A percentile compares a stretch with the other conserved stretches of the same genome.
Conservation (phyloP, 2,329 filamentous ascomycete genomes). For the Fusarium paranaense region DNA sequence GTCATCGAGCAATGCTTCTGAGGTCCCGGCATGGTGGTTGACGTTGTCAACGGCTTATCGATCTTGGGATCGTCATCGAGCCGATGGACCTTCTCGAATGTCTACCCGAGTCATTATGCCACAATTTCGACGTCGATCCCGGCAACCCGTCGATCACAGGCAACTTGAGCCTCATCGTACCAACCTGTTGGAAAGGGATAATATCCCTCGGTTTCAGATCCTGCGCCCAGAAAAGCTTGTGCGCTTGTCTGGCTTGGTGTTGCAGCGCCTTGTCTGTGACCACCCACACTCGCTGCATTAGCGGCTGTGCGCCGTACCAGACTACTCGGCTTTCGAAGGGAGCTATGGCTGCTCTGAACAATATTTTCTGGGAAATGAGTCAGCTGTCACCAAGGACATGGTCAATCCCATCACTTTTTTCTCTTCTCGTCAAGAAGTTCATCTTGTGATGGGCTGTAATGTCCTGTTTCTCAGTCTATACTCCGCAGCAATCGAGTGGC, state of each 20-base stretch:
- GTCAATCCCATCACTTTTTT: not conserved
- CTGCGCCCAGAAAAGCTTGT: conserved; percentile 1
- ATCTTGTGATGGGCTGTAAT: not conserved
- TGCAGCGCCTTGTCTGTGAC: not conserved
- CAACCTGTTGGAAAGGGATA: conserved; percentile 1
- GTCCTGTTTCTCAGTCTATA: not conserved
- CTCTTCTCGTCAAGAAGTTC: not conserved
- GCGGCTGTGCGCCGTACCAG: not conserved
- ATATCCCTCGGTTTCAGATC: conserved; percentile 9
- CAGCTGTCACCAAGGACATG: not conserved
- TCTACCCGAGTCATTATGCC: conserved; percentile 1
- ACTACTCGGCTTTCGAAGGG: not conserved
- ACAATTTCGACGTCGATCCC: conserved; percentile 1
- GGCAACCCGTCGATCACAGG: not conserved
- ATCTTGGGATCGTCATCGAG: not conserved
- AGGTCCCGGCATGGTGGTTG: not conserved
- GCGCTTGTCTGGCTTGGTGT: not conserved
- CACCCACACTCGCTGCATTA: conserved; percentile 7
- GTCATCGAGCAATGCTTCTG: not conserved
- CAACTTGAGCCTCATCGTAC: conserved; percentile 5
- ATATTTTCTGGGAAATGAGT: not conserved
- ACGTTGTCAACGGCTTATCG: conserved; percentile 5
- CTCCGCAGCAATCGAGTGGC: not conserved
- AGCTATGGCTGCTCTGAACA: not conserved
- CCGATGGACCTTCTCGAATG: conserved; percentile 7